Evolutionary conservation across 371 early-diverging fungal genomes (phyloP).

Genomic region (Quaeritorhiza haematococci): DNA sequence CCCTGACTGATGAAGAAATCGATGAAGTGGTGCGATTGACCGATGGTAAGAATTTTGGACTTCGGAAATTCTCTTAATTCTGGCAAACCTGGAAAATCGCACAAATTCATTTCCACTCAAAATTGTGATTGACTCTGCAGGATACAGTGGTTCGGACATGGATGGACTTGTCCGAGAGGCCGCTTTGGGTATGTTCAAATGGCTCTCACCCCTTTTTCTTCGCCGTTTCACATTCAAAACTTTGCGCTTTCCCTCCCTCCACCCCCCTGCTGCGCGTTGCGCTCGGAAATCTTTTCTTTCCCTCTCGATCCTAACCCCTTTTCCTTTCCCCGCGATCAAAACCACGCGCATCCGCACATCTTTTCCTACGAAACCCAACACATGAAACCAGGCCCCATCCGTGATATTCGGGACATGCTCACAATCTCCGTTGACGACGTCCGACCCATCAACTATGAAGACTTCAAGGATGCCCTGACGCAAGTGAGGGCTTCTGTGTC

Average conservation of each 20-base stretch:
- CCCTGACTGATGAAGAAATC: slow-evolving; percentile 57
- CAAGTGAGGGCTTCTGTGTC: slow-evolving; percentile 86
- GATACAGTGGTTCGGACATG: slow-evolving; percentile 90
- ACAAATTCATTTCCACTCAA: background rate
- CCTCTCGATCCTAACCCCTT: too few species aligned
- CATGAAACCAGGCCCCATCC: slow-evolving; percentile 60
- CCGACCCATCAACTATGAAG: slow-evolving; percentile 62
- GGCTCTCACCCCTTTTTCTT: background rate
- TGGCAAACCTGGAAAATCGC: background rate
- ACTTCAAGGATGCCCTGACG: slow-evolving; percentile 72
- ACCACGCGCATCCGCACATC: background rate
- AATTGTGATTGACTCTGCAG: slow-evolving; percentile 24
- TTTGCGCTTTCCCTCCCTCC: background rate
- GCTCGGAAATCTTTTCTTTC: background rate
- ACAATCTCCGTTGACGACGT: slow-evolving; percentile 53
- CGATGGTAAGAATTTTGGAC: slow-evolving; percentile 54
- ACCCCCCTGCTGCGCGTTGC: background rate
- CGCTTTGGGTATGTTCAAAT: slow-evolving; percentile 42
- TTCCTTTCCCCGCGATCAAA: too few species aligned
- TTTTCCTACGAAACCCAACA: background rate
- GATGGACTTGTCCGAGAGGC: slow-evolving; percentile 84
- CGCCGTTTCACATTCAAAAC: background rate
- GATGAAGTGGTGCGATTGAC: slow-evolving; percentile 51
- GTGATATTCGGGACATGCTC: slow-evolving; percentile 50
- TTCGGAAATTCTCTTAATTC: background rate